phyloP scores from a whole-genome alignment of 1,284 basidiomycete species.

The Cutaneotrichosporon arboriforme region DNA sequence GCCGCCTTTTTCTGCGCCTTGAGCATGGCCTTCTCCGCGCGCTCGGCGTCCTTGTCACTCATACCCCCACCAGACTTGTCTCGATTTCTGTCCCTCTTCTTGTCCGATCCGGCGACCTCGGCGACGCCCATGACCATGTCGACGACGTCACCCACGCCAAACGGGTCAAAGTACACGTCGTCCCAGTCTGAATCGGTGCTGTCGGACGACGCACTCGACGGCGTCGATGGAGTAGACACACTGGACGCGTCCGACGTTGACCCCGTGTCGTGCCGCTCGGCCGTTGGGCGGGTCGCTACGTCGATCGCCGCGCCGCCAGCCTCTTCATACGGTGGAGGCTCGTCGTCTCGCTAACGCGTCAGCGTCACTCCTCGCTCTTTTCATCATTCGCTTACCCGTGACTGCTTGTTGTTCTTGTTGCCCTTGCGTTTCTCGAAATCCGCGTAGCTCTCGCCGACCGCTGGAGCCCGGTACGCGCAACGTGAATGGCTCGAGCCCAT shows the following conservation, averaged over 20 bases:
- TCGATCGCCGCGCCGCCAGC: background rate
- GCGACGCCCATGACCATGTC: background rate
- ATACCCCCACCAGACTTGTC: background rate
- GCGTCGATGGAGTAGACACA: no score
- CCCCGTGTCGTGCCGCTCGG: background rate
- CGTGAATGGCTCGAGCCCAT: conserved; percentile 4
- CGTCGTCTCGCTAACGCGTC: background rate
- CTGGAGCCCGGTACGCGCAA: no score
- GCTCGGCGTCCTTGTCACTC: background rate
- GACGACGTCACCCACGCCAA: background rate
- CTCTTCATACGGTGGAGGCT: background rate
- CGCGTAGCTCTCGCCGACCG: no score
- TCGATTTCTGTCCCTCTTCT: background rate
- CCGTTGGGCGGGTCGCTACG: background rate
- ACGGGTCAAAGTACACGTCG: no score
- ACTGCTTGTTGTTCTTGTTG: background rate
- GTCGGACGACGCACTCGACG: no score
- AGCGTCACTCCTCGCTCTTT: background rate
- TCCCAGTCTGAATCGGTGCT: no score
- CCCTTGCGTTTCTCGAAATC: background rate
- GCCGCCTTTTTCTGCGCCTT: background rate
- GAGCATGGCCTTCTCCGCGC: background rate
- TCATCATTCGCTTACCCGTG: background rate
- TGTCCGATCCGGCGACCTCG: background rate
- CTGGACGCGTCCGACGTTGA: no score